Base-by-base conservation (phyloP, 208 protist species). In the Crithidia mellificae region DNA sequence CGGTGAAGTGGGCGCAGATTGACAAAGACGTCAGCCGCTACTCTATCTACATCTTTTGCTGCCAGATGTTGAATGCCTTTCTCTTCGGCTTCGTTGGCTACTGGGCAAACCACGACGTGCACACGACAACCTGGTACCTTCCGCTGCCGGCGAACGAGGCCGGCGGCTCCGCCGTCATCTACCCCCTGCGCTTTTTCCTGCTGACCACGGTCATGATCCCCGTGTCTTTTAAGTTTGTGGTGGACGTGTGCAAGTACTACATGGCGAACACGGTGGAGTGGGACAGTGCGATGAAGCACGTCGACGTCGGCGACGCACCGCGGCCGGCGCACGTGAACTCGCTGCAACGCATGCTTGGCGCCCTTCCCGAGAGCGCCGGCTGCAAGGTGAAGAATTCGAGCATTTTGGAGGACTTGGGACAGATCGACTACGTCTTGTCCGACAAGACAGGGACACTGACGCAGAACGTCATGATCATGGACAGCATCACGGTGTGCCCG, bases 191-290 rank as follows among this genome's bases (percentile, higher is more conserved):
- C 34, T 98, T 98, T 54, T 94, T 98, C 44, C 81, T 98, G 5
- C 71, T 98, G 2, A 98, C 91, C n/a, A 96, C 93, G n/a, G 88
- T 97, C 17, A 98, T 99, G 85, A 98, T 98, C 47, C 98, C 98
- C 8, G 91, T 98, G 15, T 98, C 94, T 22, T 94, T 99, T 57
- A 98, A 99, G 71, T 97, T 98, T 56, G 94, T 93, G 29, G 78
- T 97, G 14, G 95, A 98, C 77, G 88, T 98, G 53, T 93, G 80
- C 49, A 98, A 98, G 79, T 97, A 98, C 63, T 88, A 93, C 63
- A 98, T 98, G 81, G 72, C 95, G 2, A 72, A 82, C 64, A 69
- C 68, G 14, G 97, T 99, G 14, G 90, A 93, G 63, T 96, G 94
- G 87, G 98, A 99, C 77, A 51, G 49, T 22, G 38, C 78, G 2